Percentiles rank a stretch among this genome's conserved stretches.
Conservation (phyloP, 2,329 filamentous ascomycete genomes). For the Trichoderma polysporum region DNA sequence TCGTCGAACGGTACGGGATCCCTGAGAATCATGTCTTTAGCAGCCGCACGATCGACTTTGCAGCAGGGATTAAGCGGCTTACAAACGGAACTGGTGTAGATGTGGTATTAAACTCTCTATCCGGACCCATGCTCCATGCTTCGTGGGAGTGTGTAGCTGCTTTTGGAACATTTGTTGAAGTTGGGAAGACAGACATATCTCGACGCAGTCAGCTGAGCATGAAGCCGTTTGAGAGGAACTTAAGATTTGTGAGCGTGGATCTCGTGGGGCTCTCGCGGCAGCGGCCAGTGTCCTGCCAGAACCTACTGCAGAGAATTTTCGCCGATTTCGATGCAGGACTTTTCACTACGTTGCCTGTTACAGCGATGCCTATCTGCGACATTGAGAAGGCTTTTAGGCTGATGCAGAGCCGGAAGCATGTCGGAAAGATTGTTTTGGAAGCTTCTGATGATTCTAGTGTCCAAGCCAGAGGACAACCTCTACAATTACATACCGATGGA, state of each 20-base stretch:
- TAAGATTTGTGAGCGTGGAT: slow-evolving; percentile 18
- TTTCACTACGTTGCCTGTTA: slow-evolving; percentile 15
- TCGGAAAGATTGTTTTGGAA: slow-evolving; percentile 42
- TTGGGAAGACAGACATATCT: slow-evolving; percentile 36
- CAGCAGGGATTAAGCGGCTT: background rate
- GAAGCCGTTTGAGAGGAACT: slow-evolving; percentile 1
- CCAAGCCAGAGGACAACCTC: background rate
- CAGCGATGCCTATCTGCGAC: slow-evolving; percentile 29
- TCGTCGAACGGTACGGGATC: background rate
- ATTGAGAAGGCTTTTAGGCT: slow-evolving; percentile 40
- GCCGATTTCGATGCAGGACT: slow-evolving; percentile 9
- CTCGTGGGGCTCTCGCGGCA: slow-evolving; percentile 14
- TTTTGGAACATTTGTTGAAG: slow-evolving; percentile 28
- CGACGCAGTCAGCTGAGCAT: slow-evolving; percentile 21
- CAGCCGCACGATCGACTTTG: slow-evolving; percentile 8
- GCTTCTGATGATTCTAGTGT: background rate
- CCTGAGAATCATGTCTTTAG: slow-evolving; percentile 9
- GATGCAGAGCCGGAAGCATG: slow-evolving; percentile 41
- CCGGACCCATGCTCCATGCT: slow-evolving; percentile 31
- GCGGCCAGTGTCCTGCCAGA: slow-evolving; percentile 17
- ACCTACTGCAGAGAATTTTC: slow-evolving; percentile 20
- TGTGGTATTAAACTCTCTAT: slow-evolving; percentile 33
- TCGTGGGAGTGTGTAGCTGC: slow-evolving; percentile 32
- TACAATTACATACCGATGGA: slow-evolving; percentile 20
- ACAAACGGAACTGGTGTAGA: slow-evolving; percentile 32